Evolutionary conservation across 148 eudicot species (phyloP).

Genomic region (Salicornia ramosissima): DNA sequence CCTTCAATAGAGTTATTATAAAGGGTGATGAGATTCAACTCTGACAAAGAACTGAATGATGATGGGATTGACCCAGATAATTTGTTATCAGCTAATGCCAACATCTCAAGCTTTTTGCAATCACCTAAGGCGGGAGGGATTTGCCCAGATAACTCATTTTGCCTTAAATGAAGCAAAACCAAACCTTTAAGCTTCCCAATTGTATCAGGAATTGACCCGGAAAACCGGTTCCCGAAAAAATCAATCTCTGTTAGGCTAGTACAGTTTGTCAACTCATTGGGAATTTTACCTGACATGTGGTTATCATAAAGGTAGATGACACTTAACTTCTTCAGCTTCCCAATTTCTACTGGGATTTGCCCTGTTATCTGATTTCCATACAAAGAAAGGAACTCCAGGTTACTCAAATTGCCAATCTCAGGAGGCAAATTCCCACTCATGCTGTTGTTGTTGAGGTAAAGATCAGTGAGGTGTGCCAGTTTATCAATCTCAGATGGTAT

Average conservation of each 20-base stretch:
- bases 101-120: constrained; percentile 59
- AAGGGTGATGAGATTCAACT: constrained; percentile 56
- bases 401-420: constrained; percentile 69
- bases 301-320: constrained; percentile 77
- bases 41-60: constrained; percentile 56
- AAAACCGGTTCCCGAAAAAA: constrained; percentile 69
- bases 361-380: constrained; percentile 69
- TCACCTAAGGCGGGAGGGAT: constrained; percentile 71
- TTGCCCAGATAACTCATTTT: constrained; percentile 68
- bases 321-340: constrained; percentile 51
- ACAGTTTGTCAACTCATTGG: constrained; percentile 68
- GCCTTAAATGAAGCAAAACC: constrained; percentile 68
- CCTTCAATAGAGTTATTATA: constrained; percentile 88
- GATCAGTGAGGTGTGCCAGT: constrained; percentile 58
- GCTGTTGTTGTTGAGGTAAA: constrained; percentile 79
- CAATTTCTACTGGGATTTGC: constrained; percentile 56
- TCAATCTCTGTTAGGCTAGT: constrained; percentile 58
- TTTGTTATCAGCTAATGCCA: constrained; percentile 70
- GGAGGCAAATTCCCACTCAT: constrained; percentile 59
- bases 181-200: constrained; percentile 65
- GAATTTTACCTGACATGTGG: constrained; percentile 65
- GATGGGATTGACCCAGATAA: constrained; percentile 64
- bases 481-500: constrained; percentile 52
- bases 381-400: constrained; percentile 43
- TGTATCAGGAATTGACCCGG: constrained; percentile 64